A percentile compares a stretch with the other conserved stretches of the same genome.
phyloP scores from a whole-genome alignment of 2,329 filamentous ascomycete genomes.

The Penicillium expansum region DNA sequence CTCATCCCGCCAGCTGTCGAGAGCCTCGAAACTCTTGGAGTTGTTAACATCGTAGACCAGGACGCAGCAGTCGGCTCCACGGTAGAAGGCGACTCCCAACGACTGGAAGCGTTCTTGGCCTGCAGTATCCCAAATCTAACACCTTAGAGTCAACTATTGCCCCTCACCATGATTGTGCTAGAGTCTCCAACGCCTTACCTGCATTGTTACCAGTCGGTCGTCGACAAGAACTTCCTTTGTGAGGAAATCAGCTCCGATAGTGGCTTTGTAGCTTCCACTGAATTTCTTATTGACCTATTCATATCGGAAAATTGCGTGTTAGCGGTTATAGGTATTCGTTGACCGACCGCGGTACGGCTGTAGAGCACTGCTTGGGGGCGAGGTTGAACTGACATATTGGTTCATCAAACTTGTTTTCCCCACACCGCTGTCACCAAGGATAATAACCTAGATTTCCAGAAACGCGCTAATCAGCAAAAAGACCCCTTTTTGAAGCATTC shows the following conservation, averaged over 20 bases:
- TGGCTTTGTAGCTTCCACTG: slow-evolving; percentile 99
- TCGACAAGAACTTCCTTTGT: slow-evolving; percentile 98
- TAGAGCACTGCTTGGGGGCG: background rate
- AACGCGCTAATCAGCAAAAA: slow-evolving; percentile 12
- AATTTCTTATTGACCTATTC: slow-evolving; percentile 98
- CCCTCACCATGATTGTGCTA: background rate
- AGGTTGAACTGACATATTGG: slow-evolving; percentile 81
- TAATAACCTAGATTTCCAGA: slow-evolving; percentile 73
- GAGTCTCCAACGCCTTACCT: slow-evolving; percentile 55
- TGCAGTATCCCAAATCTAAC: slow-evolving; percentile 92
- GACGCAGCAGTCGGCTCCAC: slow-evolving; percentile 95
- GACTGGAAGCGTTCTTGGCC: slow-evolving; percentile 98
- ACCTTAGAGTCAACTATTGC: slow-evolving; percentile 9
- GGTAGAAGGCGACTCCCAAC: slow-evolving; percentile 93
- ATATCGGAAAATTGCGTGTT: slow-evolving; percentile 7
- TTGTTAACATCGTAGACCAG: slow-evolving; percentile 99
- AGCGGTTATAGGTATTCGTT: slow-evolving; percentile 16
- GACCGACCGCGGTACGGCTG: slow-evolving; percentile 8
- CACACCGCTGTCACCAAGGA: slow-evolving; percentile 96
- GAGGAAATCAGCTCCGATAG: slow-evolving; percentile 96
- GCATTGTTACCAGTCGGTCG: slow-evolving; percentile 97
- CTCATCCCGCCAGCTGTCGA: slow-evolving; percentile 98
- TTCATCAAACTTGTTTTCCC: slow-evolving; percentile 99
- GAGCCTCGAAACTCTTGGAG: slow-evolving; percentile 96
- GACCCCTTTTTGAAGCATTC: background rate